These are phyloP conservation scores for Platismatia glauca DNA, from an alignment of 495 filamentous ascomycete genomes.

Conservation along the genomic window DNA sequence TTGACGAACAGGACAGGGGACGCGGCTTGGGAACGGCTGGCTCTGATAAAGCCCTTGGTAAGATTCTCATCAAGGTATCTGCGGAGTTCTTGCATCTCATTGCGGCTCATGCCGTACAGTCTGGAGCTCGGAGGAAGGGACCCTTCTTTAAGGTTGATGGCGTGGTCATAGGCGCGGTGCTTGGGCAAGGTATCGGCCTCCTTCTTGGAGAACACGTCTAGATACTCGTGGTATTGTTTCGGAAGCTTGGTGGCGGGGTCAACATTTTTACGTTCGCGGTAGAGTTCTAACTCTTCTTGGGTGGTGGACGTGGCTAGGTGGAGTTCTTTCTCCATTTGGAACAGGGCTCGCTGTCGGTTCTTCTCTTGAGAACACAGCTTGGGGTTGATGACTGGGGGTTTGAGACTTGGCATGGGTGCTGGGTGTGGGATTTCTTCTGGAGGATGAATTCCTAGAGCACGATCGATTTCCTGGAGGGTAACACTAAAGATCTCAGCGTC, in stretches of 20 bases:
- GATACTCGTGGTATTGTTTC: background rate
- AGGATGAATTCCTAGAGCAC: background rate
- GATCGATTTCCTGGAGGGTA: background rate
- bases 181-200: background rate
- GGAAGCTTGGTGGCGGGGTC: background rate
- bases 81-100: background rate
- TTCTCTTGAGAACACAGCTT: background rate
- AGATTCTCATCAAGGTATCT: background rate
- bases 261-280: background rate
- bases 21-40: background rate
- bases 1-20: background rate
- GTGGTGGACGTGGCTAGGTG: background rate
- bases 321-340: background rate
- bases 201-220: background rate
- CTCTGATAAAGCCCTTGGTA: background rate
- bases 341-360: background rate
- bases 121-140: accelerated
- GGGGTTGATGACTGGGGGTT: background rate
- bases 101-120: background rate
- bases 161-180: background rate
- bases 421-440: background rate
- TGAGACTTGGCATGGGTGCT: background rate
- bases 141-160: background rate
- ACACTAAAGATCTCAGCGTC: background rate
- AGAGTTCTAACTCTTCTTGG: background rate